These are phyloP conservation scores for Rheum nobile DNA, from an alignment of 148 eudicot species.

Conservation along the genomic window DNA sequence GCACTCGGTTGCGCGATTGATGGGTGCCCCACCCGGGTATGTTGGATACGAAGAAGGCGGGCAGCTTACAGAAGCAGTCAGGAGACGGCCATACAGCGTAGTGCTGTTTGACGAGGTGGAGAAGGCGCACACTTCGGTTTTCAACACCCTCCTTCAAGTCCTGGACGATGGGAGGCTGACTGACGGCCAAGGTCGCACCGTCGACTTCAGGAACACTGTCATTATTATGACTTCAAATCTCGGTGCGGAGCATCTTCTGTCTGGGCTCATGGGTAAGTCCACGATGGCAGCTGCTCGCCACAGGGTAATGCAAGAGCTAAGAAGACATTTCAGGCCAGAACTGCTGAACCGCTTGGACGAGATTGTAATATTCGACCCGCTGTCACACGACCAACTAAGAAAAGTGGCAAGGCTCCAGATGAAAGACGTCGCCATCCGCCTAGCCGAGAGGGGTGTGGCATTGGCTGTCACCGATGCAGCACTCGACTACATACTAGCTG, in stretches of 20 bases:
- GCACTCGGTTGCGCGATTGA: conserved; percentile 84
- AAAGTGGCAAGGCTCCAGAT: conserved; percentile 60
- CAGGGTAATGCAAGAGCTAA: conserved; percentile 73
- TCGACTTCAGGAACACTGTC: conserved; percentile 74
- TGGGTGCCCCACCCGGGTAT: conserved; percentile 97
- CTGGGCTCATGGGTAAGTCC: conserved; percentile 58
- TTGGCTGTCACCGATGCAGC: conserved; percentile 77
- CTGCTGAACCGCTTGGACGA: conserved; percentile 68
- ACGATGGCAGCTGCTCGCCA: conserved; percentile 61
- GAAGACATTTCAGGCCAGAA: conserved; percentile 65
- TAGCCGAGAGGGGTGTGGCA: conserved; percentile 71
- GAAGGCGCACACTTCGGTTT: conserved; percentile 71
- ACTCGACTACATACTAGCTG: conserved; percentile 49
- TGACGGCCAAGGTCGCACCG: conserved; percentile 88
- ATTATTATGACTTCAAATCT: conserved; percentile 89
- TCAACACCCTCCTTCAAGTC: conserved; percentile 77
- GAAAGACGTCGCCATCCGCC: conserved; percentile 70
- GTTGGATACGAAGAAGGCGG: conserved; percentile 96
- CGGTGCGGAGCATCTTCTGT: conserved; percentile 72
- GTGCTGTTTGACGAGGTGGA: conserved; percentile 80
- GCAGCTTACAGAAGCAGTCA: conserved; percentile 83
- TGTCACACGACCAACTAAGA: conserved; percentile 61
- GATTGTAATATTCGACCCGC: conserved; percentile 81
- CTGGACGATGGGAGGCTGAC: conserved; percentile 90
- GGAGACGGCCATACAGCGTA: conserved; percentile 79